These are phyloP conservation scores for Mucor saturninus DNA, from an alignment of 371 early-diverging fungal species.

Conservation along the genomic window DNA sequence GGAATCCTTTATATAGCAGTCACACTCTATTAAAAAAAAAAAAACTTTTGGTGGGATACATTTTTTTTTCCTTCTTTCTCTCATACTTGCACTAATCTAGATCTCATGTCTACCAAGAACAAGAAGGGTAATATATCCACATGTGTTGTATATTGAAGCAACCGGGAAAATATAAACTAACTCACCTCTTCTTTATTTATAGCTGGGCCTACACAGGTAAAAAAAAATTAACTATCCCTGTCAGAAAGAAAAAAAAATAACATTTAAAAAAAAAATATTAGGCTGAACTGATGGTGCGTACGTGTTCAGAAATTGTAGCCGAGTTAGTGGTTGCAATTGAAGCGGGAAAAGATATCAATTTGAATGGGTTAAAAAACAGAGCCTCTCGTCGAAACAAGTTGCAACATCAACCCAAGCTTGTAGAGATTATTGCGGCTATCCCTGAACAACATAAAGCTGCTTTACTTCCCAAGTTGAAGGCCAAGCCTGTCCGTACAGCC, in stretches of 20 bases:
- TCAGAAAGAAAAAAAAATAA: not conserved
- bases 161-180: not conserved
- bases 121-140: constrained; percentile 35
- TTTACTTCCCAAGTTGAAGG: constrained; percentile 90
- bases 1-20: too few relatives aligned
- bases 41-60: too few relatives aligned
- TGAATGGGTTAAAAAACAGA: constrained; percentile 84
- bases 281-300: constrained; percentile 83
- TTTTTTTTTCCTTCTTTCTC: not conserved
- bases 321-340: constrained; percentile 81
- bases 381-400: constrained; percentile 82
- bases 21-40: too few relatives aligned
- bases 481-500: constrained; percentile 99
- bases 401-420: constrained; percentile 90
- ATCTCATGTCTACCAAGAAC: constrained; percentile 32
- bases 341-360: constrained; percentile 80
- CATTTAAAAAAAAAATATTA: constrained; percentile 12
- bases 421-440: constrained; percentile 99
- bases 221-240: not conserved
- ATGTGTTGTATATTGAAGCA: not conserved
- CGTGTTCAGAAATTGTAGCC: constrained; percentile 89
- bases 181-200: not conserved
- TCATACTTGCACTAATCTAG: constrained; percentile 16
- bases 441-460: constrained; percentile 92
- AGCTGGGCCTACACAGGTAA: constrained; percentile 43